Percentiles rank a stretch among this genome's conserved stretches.
These are phyloP conservation scores for Onygenales sp. DNA, from an alignment of 2,329 filamentous ascomycete genomes.

Conservation along the genomic window DNA sequence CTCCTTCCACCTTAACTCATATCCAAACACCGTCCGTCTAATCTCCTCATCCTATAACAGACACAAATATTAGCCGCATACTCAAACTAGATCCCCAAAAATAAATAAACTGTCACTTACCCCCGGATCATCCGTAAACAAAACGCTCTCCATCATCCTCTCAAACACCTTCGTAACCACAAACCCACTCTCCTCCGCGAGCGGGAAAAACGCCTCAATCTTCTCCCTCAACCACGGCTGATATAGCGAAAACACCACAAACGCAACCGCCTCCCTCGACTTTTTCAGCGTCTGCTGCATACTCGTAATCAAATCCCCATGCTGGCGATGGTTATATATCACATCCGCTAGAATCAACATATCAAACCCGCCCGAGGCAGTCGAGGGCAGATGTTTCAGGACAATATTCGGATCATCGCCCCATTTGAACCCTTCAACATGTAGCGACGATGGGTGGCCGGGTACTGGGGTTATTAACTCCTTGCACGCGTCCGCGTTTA, in stretches of 20 bases:
- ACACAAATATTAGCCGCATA: background rate
- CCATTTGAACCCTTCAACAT: slow-evolving; percentile 73
- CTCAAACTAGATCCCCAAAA: background rate
- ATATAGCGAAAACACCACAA: slow-evolving; percentile 93
- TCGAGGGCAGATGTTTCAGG: slow-evolving; percentile 44
- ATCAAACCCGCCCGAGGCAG: slow-evolving; percentile 48
- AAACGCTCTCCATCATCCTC: slow-evolving; percentile 69
- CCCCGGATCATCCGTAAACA: slow-evolving; percentile 84
- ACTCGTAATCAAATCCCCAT: slow-evolving; percentile 64
- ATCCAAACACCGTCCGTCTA: slow-evolving; percentile 73
- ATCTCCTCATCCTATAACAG: slow-evolving; percentile 57
- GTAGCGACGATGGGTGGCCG: slow-evolving; percentile 32
- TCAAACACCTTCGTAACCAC: slow-evolving; percentile 71
- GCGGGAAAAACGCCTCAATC: slow-evolving; percentile 77
- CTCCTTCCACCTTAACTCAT: slow-evolving; percentile 55
- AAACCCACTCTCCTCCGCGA: slow-evolving; percentile 62
- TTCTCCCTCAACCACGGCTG: slow-evolving; percentile 80
- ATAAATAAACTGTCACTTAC: slow-evolving; percentile 30
- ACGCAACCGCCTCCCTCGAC: slow-evolving; percentile 49
- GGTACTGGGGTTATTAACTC: slow-evolving; percentile 22
- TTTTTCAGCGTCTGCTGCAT: slow-evolving; percentile 58
- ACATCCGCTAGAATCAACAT: slow-evolving; percentile 79
- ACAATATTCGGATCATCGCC: slow-evolving; percentile 55
- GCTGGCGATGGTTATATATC: slow-evolving; percentile 84
- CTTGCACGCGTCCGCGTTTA: slow-evolving; percentile 58